Evolutionary conservation across 2,329 filamentous ascomycete species (phyloP).

Genomic region (Fusarium sterilihyphosum): DNA sequence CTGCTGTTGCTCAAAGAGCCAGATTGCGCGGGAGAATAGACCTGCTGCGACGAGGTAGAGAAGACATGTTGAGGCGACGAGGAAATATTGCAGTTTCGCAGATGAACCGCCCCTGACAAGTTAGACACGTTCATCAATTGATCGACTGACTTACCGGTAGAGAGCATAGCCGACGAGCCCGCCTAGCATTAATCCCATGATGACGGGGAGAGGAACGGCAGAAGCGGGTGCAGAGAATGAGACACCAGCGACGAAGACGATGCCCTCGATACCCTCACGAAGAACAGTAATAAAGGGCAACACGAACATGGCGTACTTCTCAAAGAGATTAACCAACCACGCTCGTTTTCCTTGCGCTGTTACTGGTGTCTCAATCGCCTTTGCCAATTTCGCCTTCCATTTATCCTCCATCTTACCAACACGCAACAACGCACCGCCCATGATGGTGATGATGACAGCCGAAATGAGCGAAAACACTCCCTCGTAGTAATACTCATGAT

Average conservation of each 20-base stretch:
- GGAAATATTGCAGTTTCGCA: constrained; percentile 71
- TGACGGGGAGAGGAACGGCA: constrained; percentile 80
- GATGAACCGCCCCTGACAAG: constrained; percentile 53
- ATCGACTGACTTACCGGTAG: constrained; percentile 68
- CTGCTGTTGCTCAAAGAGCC: constrained; percentile 76
- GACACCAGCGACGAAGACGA: constrained; percentile 90
- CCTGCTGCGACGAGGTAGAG: constrained; percentile 87
- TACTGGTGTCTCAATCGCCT: constrained; percentile 67
- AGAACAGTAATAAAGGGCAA: constrained; percentile 88
- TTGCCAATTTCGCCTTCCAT: constrained; percentile 83
- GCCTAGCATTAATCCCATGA: constrained; percentile 76
- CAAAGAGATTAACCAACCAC: constrained; percentile 69
- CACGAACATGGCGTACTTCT: constrained; percentile 89
- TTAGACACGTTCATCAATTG: background rate
- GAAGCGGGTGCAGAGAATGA: constrained; percentile 78
- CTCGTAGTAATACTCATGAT: constrained; percentile 82
- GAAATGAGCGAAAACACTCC: constrained; percentile 81
- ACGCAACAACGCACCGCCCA: constrained; percentile 83
- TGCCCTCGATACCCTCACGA: constrained; percentile 85
- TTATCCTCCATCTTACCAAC: constrained; percentile 87
- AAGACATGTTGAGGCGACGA: constrained; percentile 84
- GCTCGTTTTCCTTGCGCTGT: constrained; percentile 55
- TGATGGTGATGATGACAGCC: constrained; percentile 82
- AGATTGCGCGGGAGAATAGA: constrained; percentile 80
- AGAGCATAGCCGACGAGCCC: constrained; percentile 75